Conservation (phyloP, 2,329 filamentous ascomycete species). For the Aspergillus ibericus region DNA sequence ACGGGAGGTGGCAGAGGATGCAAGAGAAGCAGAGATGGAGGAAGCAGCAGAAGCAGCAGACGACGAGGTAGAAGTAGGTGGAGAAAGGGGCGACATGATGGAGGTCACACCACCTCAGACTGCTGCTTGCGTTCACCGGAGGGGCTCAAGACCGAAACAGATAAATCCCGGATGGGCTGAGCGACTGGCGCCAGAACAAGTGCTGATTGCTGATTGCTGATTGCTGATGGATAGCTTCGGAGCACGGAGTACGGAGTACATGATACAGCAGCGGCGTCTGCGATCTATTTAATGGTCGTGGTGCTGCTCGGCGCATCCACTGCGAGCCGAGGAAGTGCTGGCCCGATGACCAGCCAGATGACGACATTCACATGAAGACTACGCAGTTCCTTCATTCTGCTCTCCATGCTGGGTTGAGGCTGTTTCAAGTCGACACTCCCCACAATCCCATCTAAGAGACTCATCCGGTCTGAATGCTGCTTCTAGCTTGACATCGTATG, state of each 20-base stretch:
- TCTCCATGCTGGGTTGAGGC: too few species aligned
- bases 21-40: constrained; percentile 12
- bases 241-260: constrained; percentile 1
- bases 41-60: constrained; percentile 17
- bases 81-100: constrained; percentile 23
- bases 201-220: neutral
- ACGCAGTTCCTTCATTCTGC: neutral
- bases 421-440: too few species aligned
- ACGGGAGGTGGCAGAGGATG: constrained; percentile 28
- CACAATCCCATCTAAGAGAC: too few species aligned
- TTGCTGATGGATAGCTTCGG: neutral
- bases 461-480: neutral
- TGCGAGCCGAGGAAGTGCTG: neutral
- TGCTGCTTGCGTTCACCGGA: constrained; percentile 40
- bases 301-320: neutral
- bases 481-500: neutral
- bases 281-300: neutral
- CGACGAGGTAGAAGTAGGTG: constrained; percentile 9
- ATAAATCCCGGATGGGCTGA: constrained; percentile 10
- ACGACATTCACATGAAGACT: constrained; percentile 6
- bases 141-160: constrained; percentile 9
- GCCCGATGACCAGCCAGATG: constrained; percentile 2
- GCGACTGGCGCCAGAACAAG: too few species aligned
- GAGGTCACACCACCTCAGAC: constrained; percentile 24
- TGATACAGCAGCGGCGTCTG: neutral